Evolutionary conservation across 2,329 filamentous ascomycete species (phyloP).

Genomic region (Aquanectria penicillioides): DNA sequence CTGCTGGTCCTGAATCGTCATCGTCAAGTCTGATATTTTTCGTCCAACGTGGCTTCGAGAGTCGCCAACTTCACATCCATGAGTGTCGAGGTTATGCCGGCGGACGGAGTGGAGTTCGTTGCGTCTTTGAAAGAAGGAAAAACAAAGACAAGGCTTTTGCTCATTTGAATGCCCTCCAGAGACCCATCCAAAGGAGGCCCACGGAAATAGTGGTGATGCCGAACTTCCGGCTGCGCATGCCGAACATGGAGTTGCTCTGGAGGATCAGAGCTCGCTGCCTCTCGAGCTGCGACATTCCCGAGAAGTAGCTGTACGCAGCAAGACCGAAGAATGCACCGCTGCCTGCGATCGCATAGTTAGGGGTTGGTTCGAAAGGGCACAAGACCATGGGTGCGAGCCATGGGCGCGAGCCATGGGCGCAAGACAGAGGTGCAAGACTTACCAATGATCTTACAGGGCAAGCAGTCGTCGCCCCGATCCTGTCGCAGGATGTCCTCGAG

Average conservation of each 20-base stretch:
- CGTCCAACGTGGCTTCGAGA: background rate
- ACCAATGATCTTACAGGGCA: slow-evolving; percentile 78
- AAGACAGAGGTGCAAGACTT: slow-evolving; percentile 43
- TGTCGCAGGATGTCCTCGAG: slow-evolving; percentile 66
- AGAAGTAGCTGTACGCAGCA: slow-evolving; percentile 80
- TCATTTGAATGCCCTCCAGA: slow-evolving; percentile 71
- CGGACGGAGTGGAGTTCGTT: slow-evolving; percentile 23
- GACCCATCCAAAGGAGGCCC: slow-evolving; percentile 73
- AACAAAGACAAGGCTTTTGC: too few relatives aligned
- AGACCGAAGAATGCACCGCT: slow-evolving; percentile 80
- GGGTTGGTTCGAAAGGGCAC: too few relatives aligned
- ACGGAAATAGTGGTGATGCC: slow-evolving; percentile 76
- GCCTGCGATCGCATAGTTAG: too few relatives aligned
- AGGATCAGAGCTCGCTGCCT: slow-evolving; percentile 73
- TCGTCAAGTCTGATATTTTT: background rate
- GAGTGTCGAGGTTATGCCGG: background rate
- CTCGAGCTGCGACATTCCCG: slow-evolving; percentile 77
- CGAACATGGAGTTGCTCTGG: slow-evolving; percentile 75
- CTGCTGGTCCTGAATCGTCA: background rate
- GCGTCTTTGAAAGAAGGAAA: background rate
- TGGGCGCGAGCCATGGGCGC: too few relatives aligned
- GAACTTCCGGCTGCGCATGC: slow-evolving; percentile 74
- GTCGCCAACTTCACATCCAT: background rate
- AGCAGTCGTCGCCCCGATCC: slow-evolving; percentile 72
- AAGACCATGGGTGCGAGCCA: too few relatives aligned